Evolutionary conservation across 2,329 filamentous ascomycete species (phyloP), one percentile per base, ranked within the genome.

Genomic region (Helotiales sp.): DNA sequence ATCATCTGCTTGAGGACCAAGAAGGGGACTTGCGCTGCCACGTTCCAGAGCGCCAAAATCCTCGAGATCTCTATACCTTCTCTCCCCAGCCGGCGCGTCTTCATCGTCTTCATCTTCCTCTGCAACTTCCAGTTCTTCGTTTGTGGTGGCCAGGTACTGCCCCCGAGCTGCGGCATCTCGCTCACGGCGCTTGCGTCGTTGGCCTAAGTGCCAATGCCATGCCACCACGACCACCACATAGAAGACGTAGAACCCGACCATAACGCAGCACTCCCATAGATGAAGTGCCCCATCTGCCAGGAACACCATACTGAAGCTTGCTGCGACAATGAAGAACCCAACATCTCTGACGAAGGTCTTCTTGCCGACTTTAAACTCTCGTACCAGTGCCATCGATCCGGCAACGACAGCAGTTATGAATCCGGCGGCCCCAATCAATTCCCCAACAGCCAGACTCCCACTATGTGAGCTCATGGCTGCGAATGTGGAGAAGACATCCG

Each of bases 401-500:
- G 93, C 92, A 31, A 99, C 95, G 17, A 99, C 93, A 1, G 93
- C 90, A 1, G 93, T 96, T 73, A 99, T 99, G 76, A 99, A 99
- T 62, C 91, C 87, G 31, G 95, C 95, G 10, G 95, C 95, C 31
- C 95, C 95, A 53, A 99, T 91, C 51, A 99, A 80, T 76, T 99
- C 95, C 46, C 95, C 95, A 38, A 99, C 86, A 1, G 95, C 95
- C 80, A 99, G 84, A 76, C 93, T 96, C n/a, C 93, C 93, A 71
- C 93, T 97, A 70, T 98, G 91, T 24, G 93, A 96, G 69, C 87
- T 88, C 91, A 99, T 98, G 66, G 95, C 96, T 15, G 95, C 95
- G 75, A 99, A 98, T 2, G 95, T 99, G 64, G 93, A 97, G 74
- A 99, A 99, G 46, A 99, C 93, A 74, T 99, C 95, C 2, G 95